These are phyloP conservation scores for Elongisporangium undulatum DNA, from an alignment of 352 stramenopile species.

Conservation along the genomic window DNA sequence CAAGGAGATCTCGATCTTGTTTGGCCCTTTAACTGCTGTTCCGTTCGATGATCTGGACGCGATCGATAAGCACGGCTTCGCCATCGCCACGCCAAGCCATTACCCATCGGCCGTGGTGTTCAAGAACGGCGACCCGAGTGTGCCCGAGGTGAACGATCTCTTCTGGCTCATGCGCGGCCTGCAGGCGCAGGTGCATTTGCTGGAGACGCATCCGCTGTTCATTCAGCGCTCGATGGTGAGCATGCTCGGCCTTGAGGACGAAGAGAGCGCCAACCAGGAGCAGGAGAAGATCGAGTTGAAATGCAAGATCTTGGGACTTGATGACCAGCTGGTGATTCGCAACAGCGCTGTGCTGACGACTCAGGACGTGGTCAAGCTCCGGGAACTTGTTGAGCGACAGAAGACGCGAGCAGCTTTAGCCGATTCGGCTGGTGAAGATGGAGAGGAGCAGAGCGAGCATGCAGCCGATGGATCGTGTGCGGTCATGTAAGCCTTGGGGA, in stretches of 20 bases:
- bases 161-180: conserved; percentile 73
- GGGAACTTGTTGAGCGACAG: conserved; percentile 38
- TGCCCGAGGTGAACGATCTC: conserved; percentile 57
- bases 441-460: conserved; percentile 17
- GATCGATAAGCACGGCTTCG: conserved; percentile 51
- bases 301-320: conserved; percentile 51
- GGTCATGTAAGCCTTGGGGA: conserved; percentile 21
- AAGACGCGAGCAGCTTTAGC: conserved; percentile 1
- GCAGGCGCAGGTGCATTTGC: conserved; percentile 52
- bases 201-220: conserved; percentile 63
- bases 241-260: conserved; percentile 52
- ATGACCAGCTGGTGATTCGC: conserved; percentile 64
- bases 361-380: conserved; percentile 64
- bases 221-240: conserved; percentile 66
- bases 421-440: conserved; percentile 2
- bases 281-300: conserved; percentile 54
- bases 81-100: conserved; percentile 30
- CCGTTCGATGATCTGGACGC: conserved; percentile 79
- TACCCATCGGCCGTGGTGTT: conserved; percentile 75
- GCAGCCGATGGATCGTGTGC: conserved; percentile 18
- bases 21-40: conserved; percentile 55
- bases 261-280: conserved; percentile 17
- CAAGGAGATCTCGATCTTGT: conserved; percentile 84
- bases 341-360: conserved; percentile 82
- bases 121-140: conserved; percentile 57